Conservation (phyloP, 768 basidiomycete species). For the Pulveroboletus sp. region DNA sequence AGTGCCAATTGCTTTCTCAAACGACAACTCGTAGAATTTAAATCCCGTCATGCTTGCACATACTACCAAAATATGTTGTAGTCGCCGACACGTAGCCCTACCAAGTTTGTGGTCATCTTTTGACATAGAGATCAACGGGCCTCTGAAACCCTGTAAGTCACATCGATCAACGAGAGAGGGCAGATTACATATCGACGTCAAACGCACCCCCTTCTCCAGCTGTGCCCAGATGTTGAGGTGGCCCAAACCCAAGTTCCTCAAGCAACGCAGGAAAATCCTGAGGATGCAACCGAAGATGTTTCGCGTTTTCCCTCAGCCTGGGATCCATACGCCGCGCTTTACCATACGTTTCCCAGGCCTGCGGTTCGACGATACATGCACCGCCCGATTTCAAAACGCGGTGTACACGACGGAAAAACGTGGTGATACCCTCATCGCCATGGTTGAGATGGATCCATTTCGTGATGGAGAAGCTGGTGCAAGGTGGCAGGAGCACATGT, state of each 20-base stretch:
- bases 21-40: background rate
- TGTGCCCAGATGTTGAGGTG: conserved; percentile 43
- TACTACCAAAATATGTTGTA: background rate
- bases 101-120: conserved; percentile 21
- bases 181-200: too few species aligned
- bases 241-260: conserved; percentile 56
- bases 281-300: conserved; percentile 53
- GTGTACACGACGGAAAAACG: conserved; percentile 64
- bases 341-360: conserved; percentile 79
- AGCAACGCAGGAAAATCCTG: conserved; percentile 56
- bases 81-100: too few species aligned
- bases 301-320: conserved; percentile 58
- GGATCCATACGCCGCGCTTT: conserved; percentile 70
- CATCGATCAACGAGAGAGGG: conserved; percentile 1
- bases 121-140: conserved; percentile 59
- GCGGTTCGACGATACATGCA: conserved; percentile 74
- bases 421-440: conserved; percentile 65
- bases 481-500: background rate
- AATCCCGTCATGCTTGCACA: background rate
- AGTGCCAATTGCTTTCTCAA: background rate
- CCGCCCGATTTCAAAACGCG: conserved; percentile 57
- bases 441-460: conserved; percentile 91
- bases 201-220: conserved; percentile 62
- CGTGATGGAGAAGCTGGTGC: conserved; percentile 59
- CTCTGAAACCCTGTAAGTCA: conserved; percentile 16